Percentiles rank a stretch among this genome's conserved stretches.
These are phyloP conservation scores for Globisporangium solare DNA, from an alignment of 352 stramenopile species.

Conservation along the genomic window DNA sequence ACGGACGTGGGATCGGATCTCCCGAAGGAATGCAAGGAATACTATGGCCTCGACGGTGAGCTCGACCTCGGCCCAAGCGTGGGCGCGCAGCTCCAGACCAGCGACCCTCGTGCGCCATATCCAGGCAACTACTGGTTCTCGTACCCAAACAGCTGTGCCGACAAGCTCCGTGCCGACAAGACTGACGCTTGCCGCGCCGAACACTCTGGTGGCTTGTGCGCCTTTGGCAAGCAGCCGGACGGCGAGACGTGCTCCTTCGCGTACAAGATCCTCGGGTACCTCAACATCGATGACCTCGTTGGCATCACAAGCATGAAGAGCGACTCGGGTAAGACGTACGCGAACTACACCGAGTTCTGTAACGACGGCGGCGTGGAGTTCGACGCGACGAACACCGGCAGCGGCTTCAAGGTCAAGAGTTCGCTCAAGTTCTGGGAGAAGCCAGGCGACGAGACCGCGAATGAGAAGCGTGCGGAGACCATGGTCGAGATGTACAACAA, in stretches of 20 bases:
- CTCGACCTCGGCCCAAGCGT: conserved; percentile 44
- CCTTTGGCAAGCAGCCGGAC: conserved; percentile 33
- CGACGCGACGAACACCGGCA: conserved; percentile 33
- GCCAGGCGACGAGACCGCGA: conserved; percentile 34
- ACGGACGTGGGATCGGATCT: conserved; percentile 34
- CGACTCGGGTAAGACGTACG: conserved; percentile 15
- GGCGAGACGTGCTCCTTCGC: conserved; percentile 44
- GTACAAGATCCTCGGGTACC: conserved; percentile 53
- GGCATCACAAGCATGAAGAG: conserved; percentile 44
- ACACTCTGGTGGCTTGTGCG: conserved; percentile 36
- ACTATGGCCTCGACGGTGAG: conserved; percentile 36
- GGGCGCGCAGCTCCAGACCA: conserved; percentile 33
- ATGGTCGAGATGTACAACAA: conserved; percentile 65
- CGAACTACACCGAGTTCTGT: conserved; percentile 47
- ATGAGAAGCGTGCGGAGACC: conserved; percentile 29
- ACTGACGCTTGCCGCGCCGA: conserved; percentile 30
- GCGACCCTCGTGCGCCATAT: conserved; percentile 50
- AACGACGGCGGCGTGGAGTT: conserved; percentile 39
- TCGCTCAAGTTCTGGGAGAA: conserved; percentile 59
- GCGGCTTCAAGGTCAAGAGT: conserved; percentile 32
- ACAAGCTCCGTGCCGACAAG: conserved; percentile 44
- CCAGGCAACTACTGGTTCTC: conserved; percentile 69
- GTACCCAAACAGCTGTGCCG: conserved; percentile 50
- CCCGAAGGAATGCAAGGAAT: conserved; percentile 39
- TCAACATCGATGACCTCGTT: conserved; percentile 54